Conservation (phyloP, 2,329 filamentous ascomycete genomes). For the Calonectria pseudoturangicola region DNA sequence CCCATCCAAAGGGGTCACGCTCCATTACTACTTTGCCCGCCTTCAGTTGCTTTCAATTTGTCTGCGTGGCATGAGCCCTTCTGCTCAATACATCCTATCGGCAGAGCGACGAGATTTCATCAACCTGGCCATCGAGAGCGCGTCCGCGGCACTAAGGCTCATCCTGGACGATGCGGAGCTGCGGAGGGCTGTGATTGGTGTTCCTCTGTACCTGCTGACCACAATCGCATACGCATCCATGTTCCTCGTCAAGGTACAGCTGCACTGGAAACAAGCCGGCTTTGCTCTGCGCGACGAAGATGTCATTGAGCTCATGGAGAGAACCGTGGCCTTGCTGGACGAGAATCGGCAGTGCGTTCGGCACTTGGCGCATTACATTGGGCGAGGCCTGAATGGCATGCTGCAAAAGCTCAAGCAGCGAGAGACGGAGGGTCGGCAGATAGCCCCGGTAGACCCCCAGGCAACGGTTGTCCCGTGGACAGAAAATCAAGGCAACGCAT, state of each 20-base stretch:
- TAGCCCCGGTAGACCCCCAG: not conserved
- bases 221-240: conserved; percentile 58
- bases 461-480: conserved; percentile 12
- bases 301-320: conserved; percentile 53
- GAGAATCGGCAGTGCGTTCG: conserved; percentile 53
- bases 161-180: conserved; percentile 57
- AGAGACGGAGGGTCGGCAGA: conserved; percentile 35
- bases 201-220: conserved; percentile 58
- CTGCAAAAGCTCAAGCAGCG: conserved; percentile 55
- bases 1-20: conserved; percentile 68
- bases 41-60: conserved; percentile 70
- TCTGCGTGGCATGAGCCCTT: conserved; percentile 59
- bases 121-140: conserved; percentile 62
- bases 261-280: conserved; percentile 55
- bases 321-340: conserved; percentile 51
- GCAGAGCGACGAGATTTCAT: conserved; percentile 66
- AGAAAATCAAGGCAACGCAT: conserved; percentile 10
- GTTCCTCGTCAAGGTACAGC: conserved; percentile 59
- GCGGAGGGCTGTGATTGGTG: conserved; percentile 56
- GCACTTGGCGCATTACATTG: conserved; percentile 57
- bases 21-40: conserved; percentile 71
- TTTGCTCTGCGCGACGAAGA: conserved; percentile 57
- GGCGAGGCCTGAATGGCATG: conserved; percentile 55
- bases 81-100: conserved; percentile 64
- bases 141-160: conserved; percentile 55